These are phyloP conservation scores for Chrysoporthe cubensis DNA, from an alignment of 2,329 filamentous ascomycete species.

Conservation along the genomic window DNA sequence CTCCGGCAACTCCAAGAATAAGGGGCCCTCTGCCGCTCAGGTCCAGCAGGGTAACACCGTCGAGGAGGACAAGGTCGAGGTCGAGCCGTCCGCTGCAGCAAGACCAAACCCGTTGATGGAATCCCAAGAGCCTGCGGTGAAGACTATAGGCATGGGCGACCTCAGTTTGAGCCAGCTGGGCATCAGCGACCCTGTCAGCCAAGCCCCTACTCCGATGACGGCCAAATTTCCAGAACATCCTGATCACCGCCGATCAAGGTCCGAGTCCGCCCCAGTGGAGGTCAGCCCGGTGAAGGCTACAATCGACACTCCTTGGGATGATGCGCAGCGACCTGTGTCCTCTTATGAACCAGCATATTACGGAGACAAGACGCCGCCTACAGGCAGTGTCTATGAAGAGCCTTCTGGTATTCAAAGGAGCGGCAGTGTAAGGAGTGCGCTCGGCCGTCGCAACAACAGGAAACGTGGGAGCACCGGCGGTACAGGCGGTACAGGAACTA, in stretches of 20 bases:
- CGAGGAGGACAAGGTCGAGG: constrained; percentile 44
- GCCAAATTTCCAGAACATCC: constrained; percentile 56
- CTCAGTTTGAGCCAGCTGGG: constrained; percentile 88
- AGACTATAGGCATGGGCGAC: constrained; percentile 87
- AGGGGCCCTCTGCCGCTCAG: constrained; percentile 10
- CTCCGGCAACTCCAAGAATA: constrained; percentile 47
- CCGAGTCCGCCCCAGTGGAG: constrained; percentile 64
- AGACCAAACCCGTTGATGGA: constrained; percentile 47
- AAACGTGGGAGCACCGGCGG: constrained; percentile 76
- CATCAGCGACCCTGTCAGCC: constrained; percentile 64
- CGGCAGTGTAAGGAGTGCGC: constrained; percentile 68
- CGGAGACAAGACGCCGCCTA: constrained; percentile 68
- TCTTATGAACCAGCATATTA: constrained; percentile 50
- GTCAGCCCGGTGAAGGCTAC: constrained; percentile 33
- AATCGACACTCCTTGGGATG: constrained; percentile 44
- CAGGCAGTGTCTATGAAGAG: constrained; percentile 66
- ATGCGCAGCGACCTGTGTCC: constrained; percentile 50
- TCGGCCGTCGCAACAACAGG: constrained; percentile 55
- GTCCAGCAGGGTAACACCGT: constrained; percentile 33
- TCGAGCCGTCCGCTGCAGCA: constrained; percentile 48
- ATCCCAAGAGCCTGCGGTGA: constrained; percentile 76
- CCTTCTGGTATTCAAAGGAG: constrained; percentile 64
- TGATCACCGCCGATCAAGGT: constrained; percentile 51
- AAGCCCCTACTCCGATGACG: constrained; percentile 58
- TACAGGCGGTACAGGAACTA: constrained; percentile 57